Evolutionary conservation across 228 moss, liverwort and hornwort species (phyloP).

Genomic region (Sphagnum magellanicum): DNA sequence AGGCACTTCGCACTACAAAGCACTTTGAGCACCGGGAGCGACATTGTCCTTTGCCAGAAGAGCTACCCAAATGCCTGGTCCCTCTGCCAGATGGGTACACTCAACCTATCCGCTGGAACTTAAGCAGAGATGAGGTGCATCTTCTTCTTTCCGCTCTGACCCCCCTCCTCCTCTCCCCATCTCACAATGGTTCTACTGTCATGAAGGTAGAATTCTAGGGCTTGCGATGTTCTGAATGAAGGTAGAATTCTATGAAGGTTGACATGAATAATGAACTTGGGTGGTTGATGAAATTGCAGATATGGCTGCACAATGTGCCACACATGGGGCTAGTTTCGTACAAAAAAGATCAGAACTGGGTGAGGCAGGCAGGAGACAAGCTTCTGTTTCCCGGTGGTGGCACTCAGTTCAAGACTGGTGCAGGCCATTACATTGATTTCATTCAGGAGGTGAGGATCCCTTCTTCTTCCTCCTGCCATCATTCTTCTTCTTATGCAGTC

Average conservation of each 20-base stretch:
- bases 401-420: conserved; percentile 81
- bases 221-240: too few species aligned
- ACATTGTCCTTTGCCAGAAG: conserved; percentile 64
- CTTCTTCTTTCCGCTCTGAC: neutral
- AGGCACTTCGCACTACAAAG: conserved; percentile 27
- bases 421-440: conserved; percentile 61
- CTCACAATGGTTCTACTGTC: neutral
- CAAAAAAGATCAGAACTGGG: conserved; percentile 93
- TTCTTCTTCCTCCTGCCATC: neutral
- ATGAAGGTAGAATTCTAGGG: neutral
- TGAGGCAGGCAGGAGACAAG: conserved; percentile 45
- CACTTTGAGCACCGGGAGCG: conserved; percentile 88
- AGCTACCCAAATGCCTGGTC: conserved; percentile 58
- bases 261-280: neutral
- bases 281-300: conserved; percentile 26
- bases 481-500: too few species aligned
- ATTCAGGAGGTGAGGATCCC: conserved; percentile 40
- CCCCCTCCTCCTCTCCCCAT: neutral
- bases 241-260: neutral
- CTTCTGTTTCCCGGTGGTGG: conserved; percentile 85
- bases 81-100: conserved; percentile 74
- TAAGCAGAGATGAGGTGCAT: conserved; percentile 54
- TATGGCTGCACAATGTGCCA: conserved; percentile 82
- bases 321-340: conserved; percentile 65
- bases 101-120: conserved; percentile 67